Percentiles rank a stretch among this genome's conserved stretches.
These are phyloP conservation scores for Capsicum baccatum DNA, from an alignment of 257 asterid genomes.

Conservation along the genomic window DNA sequence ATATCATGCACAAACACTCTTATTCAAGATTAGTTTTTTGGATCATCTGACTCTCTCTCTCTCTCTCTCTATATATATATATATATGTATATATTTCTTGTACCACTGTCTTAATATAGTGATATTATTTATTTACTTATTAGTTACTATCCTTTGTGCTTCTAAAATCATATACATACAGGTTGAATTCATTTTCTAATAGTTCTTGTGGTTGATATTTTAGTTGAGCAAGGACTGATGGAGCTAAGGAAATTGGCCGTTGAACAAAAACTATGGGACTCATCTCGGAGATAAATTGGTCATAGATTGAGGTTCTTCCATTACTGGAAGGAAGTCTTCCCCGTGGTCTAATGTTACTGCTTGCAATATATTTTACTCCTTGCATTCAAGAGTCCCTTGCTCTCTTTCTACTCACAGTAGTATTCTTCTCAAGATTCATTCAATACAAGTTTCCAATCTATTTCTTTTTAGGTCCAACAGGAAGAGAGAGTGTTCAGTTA, in stretches of 20 bases:
- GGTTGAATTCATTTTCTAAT: slow-evolving; percentile 13
- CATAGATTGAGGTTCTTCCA: slow-evolving; percentile 43
- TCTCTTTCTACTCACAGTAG: neutral
- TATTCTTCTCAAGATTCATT: neutral
- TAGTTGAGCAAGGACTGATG: slow-evolving; percentile 58
- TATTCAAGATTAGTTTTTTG: slow-evolving; percentile 19
- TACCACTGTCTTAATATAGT: neutral
- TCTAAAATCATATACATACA: neutral
- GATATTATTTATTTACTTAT: neutral
- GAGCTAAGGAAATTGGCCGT: slow-evolving; percentile 56
- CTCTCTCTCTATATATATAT: no score
- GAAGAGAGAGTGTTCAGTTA: neutral
- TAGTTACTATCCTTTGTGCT: slow-evolving; percentile 11
- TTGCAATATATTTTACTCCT: neutral
- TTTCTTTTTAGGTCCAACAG: slow-evolving; percentile 20
- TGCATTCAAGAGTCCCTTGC: neutral
- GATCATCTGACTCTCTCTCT: neutral
- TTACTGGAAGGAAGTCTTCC: slow-evolving; percentile 47
- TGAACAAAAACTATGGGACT: slow-evolving; percentile 54
- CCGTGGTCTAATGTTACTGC: slow-evolving; percentile 28
- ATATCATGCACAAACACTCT: neutral
- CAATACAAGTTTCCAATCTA: slow-evolving; percentile 1
- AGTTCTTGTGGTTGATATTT: slow-evolving; percentile 25
- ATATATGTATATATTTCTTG: neutral
- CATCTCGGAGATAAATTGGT: slow-evolving; percentile 52